Evolutionary conservation across 2,329 filamentous ascomycete genomes (phyloP).

Genomic region (Claviceps citrina): DNA sequence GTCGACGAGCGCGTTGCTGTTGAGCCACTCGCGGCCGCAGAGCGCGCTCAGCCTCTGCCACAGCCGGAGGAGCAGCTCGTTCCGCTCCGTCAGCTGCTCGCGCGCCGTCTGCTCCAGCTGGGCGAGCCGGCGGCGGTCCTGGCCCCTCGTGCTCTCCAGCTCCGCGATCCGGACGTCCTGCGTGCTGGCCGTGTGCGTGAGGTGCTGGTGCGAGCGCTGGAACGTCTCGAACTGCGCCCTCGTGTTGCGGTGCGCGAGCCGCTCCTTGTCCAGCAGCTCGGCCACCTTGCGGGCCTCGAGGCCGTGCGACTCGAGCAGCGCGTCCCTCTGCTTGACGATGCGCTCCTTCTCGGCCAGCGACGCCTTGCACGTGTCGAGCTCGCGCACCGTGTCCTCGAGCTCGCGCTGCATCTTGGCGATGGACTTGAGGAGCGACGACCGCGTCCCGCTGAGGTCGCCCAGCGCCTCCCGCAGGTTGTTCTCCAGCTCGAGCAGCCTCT

Average conservation of each 20-base stretch:
- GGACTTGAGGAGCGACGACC: constrained; percentile 72
- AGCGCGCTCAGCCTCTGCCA: constrained; percentile 80
- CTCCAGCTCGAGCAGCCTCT: constrained; percentile 78
- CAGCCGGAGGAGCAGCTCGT: constrained; percentile 70
- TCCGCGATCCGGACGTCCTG: constrained; percentile 76
- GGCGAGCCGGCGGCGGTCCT: constrained; percentile 63
- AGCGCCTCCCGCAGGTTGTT: constrained; percentile 74
- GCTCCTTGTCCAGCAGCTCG: constrained; percentile 83
- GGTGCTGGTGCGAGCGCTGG: constrained; percentile 74
- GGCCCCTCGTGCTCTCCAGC: constrained; percentile 62
- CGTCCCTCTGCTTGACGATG: constrained; percentile 76
- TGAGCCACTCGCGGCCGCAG: constrained; percentile 83
- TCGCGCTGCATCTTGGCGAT: constrained; percentile 80
- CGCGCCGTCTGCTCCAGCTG: constrained; percentile 65
- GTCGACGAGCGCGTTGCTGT: constrained; percentile 77
- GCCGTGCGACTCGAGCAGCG: constrained; percentile 72
- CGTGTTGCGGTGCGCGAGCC: constrained; percentile 68
- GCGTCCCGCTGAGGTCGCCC: constrained; percentile 73
- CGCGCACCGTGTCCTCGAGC: constrained; percentile 66
- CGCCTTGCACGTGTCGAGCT: constrained; percentile 64
- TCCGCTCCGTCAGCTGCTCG: constrained; percentile 79
- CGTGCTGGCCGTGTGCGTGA: constrained; percentile 69
- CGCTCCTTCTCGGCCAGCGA: constrained; percentile 80
- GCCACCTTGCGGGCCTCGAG: constrained; percentile 73
- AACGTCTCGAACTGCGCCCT: constrained; percentile 78